phyloP scores from a whole-genome alignment of 129 eudicot species.

The Deinandra increscens region DNA sequence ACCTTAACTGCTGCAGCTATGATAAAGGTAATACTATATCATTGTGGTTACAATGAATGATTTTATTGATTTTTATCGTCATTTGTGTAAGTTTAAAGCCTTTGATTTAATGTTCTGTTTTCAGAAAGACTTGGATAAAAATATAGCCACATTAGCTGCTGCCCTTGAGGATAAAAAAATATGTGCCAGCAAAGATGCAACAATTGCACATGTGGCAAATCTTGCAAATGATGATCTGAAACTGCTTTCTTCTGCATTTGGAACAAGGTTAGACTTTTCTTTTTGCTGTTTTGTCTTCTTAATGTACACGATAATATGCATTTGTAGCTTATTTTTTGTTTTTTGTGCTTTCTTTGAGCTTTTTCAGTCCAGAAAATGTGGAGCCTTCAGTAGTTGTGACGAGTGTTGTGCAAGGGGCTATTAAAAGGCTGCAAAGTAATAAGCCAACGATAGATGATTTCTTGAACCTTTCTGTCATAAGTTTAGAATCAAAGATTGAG shows the following conservation, averaged over 20 bases:
- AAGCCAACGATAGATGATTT: slow-evolving; percentile 18
- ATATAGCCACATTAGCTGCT: slow-evolving; percentile 14
- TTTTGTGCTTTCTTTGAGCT: background rate
- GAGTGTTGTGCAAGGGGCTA: slow-evolving; percentile 3
- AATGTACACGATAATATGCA: background rate
- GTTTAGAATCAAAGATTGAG: background rate
- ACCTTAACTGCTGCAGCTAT: slow-evolving; percentile 13
- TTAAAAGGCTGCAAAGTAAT: slow-evolving; percentile 18
- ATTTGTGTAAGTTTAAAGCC: background rate
- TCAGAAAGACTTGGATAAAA: slow-evolving; percentile 38
- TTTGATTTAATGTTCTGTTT: background rate
- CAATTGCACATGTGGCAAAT: background rate
- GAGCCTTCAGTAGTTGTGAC: background rate
- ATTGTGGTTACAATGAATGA: background rate
- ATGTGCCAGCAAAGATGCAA: slow-evolving; percentile 28
- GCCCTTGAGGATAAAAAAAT: background rate
- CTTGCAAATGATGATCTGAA: slow-evolving; percentile 30
- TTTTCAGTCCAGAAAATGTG: slow-evolving; percentile 4
- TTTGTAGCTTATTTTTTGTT: background rate
- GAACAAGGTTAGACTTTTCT: slow-evolving; percentile 36
- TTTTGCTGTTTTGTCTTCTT: background rate
- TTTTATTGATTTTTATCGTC: background rate
- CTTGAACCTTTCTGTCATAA: background rate
- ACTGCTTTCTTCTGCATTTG: slow-evolving; percentile 35
- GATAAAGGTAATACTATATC: slow-evolving; percentile 39